Conservation (phyloP, 768 basidiomycete species). For the Mycena leptocephala region DNA sequence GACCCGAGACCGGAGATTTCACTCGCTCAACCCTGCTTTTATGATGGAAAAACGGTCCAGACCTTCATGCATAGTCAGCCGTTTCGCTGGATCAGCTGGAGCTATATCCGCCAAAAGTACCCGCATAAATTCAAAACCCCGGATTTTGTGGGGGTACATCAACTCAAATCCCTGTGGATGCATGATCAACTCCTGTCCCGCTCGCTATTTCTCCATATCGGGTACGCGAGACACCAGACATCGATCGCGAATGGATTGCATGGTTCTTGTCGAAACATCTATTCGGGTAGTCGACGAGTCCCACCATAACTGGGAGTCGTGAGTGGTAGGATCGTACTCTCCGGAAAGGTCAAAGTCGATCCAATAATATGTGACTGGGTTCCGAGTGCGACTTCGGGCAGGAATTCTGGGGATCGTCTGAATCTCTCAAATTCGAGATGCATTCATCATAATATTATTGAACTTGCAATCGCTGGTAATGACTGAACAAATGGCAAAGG, state of each 20-base stretch:
- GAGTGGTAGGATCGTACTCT: constrained; percentile 3
- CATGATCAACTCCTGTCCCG: not conserved
- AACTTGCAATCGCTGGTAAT: not conserved
- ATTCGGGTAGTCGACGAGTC: not conserved
- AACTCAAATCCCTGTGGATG: not conserved
- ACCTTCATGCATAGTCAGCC: constrained; percentile 55
- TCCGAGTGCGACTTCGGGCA: not conserved
- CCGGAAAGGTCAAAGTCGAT: constrained; percentile 17
- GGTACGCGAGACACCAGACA: constrained; percentile 3
- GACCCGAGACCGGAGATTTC: not conserved
- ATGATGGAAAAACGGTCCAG: constrained; percentile 44
- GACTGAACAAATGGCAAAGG: not conserved
- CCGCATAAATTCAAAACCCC: constrained; percentile 44
- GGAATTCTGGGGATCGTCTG: not conserved
- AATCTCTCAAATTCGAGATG: not conserved
- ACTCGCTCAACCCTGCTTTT: not conserved
- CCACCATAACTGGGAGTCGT: not conserved
- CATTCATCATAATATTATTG: constrained; percentile 9
- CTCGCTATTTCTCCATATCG: not conserved
- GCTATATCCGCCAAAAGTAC: constrained; percentile 53
- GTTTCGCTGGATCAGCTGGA: constrained; percentile 50
- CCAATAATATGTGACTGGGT: constrained; percentile 2
- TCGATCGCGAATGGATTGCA: constrained; percentile 18
- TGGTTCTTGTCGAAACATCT: not conserved
- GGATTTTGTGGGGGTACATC: not conserved